Evolutionary conservation across 75 land plant species (phyloP), one percentile per base, ranked within the genome.

Genomic region (Selaginella tamariscina): DNA sequence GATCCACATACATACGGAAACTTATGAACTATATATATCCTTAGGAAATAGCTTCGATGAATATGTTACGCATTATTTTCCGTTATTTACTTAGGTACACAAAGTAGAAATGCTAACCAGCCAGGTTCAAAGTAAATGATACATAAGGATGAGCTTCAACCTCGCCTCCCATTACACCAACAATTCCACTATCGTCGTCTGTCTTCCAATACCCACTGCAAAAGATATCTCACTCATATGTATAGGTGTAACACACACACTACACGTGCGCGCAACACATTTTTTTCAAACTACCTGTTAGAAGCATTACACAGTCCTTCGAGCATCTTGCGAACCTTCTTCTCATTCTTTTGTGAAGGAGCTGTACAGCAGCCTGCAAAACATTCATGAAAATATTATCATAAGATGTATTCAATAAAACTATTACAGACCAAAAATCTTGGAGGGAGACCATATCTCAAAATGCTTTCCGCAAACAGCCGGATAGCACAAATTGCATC

Each of bases 401-500:
- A n/a, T n/a, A n/a, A n/a, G n/a, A n/a, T n/a, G n/a, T n/a, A n/a
- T n/a, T n/a, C n/a, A n/a, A n/a, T n/a, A n/a, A n/a, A n/a, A n/a
- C n/a, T n/a, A n/a, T n/a, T n/a, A n/a, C 56, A 49, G 72, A 91
- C 97, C 97, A 91, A 59, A 64, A 91, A 91, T 2, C 81, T 79
- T 39, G 98, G 98, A 11, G 98, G 98, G 60, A 93, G 76, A 21
- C 98, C 98, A 75, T 93, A 93, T 86, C 98, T 86, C 70, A 93
- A 74, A 69, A 93, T 93, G 70, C 98, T 93, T 78, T 93, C 98
- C 28, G 84, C 57, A 78, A 93, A 93, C 54, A 89, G 73, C 56
- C 98, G 87, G 28, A 93, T 79, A 32, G 98, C 98, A 81, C 86
- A 89, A 33, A 93, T 78, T 93, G 98, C 90, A 89, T 89, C 98